phyloP scores from a whole-genome alignment of 176 grass and related monocot species.

The Ensete ventricosum region DNA sequence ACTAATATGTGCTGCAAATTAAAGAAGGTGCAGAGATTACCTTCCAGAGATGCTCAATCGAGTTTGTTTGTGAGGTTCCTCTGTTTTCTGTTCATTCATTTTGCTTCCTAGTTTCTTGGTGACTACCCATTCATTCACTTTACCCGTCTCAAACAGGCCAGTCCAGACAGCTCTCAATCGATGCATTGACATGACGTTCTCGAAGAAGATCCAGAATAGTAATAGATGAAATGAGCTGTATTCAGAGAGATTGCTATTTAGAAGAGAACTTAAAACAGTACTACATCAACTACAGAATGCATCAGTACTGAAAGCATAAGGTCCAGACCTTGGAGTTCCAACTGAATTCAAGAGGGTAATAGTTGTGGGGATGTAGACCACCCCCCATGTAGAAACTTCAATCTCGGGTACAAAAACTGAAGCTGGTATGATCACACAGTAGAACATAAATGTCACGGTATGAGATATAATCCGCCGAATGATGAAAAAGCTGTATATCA shows the following conservation, averaged over 20 bases:
- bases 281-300: not conserved
- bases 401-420: constrained; percentile 74
- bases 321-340: constrained; percentile 61
- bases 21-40: constrained; percentile 23
- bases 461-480: constrained; percentile 73
- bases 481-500: constrained; percentile 89
- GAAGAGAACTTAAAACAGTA: not conserved
- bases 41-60: constrained; percentile 23
- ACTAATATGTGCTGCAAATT: not conserved
- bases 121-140: constrained; percentile 96
- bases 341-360: constrained; percentile 80
- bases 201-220: constrained; percentile 75
- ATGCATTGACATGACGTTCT: constrained; percentile 91
- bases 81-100: constrained; percentile 23
- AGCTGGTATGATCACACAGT: constrained; percentile 59
- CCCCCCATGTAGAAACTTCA: constrained; percentile 61
- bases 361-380: constrained; percentile 69
- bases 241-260: not conserved
- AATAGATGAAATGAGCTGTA: constrained; percentile 87
- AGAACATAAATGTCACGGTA: constrained; percentile 84
- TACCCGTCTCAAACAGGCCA: constrained; percentile 59
- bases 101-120: constrained; percentile 66
- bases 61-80: constrained; percentile 36
- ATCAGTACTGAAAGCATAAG: not conserved
- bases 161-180: constrained; percentile 55